Conservation (phyloP, 2,329 filamentous ascomycete genomes). For the Plenodomus lindquistii region DNA sequence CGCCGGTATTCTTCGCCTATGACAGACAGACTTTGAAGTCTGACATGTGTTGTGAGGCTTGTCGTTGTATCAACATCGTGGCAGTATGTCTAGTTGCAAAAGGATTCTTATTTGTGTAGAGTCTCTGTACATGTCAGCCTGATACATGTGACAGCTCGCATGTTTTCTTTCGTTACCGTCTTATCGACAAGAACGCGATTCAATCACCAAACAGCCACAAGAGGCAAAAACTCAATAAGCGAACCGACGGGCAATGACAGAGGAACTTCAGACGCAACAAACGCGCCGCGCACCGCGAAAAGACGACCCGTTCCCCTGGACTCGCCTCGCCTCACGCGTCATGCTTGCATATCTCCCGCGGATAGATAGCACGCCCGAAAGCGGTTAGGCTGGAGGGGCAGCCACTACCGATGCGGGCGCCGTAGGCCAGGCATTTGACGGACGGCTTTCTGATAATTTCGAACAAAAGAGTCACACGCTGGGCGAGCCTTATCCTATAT, state of each 20-base stretch:
- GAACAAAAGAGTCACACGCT: not conserved
- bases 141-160: constrained; percentile 4
- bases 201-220: too few relatives aligned
- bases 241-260: too few relatives aligned
- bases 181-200: not conserved
- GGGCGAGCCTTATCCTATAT: constrained; percentile 5
- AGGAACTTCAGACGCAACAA: too few relatives aligned
- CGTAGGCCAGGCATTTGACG: constrained; percentile 14
- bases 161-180: not conserved
- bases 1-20: constrained; percentile 10
- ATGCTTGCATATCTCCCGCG: constrained; percentile 13
- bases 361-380: constrained; percentile 13
- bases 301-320: not conserved
- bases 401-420: constrained; percentile 19
- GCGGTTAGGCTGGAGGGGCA: constrained; percentile 27
- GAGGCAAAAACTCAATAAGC: too few relatives aligned
- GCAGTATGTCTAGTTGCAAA: not conserved
- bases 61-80: constrained; percentile 36
- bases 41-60: constrained; percentile 10
- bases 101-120: constrained; percentile 9
- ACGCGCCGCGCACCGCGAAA: too few relatives aligned
- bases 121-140: not conserved
- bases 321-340: constrained; percentile 7
- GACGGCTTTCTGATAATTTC: not conserved
- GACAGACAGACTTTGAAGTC: constrained; percentile 9